Conservation (phyloP, 768 basidiomycete species). For the Dioszegia crocea region DNA sequence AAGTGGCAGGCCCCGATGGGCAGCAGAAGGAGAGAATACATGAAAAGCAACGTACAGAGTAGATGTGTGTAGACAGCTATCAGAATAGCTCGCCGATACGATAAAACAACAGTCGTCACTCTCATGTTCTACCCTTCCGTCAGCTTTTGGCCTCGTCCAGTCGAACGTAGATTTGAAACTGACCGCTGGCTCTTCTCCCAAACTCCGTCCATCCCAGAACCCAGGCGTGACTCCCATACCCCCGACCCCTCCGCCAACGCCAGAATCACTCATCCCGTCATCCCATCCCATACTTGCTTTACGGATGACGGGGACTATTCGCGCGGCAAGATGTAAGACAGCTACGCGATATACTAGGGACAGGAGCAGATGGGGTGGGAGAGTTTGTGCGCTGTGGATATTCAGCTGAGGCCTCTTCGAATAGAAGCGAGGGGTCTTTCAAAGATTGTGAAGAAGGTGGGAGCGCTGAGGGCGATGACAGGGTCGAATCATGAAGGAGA, state of each 20-base stretch:
- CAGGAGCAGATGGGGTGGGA: constrained; percentile 45
- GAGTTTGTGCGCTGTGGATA: constrained; percentile 22
- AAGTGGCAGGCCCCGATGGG: too few species aligned
- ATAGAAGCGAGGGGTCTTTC: too few species aligned
- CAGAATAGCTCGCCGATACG: constrained; percentile 48
- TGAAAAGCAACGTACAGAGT: constrained; percentile 40
- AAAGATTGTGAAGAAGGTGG: too few species aligned
- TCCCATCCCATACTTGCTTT: constrained; percentile 44
- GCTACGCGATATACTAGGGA: constrained; percentile 49
- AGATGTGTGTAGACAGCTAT: constrained; percentile 51
- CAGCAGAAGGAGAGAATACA: neutral
- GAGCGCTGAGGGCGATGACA: too few species aligned
- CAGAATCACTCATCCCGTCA: constrained; percentile 26
- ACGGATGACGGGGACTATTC: constrained; percentile 49
- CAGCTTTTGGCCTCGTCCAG: neutral
- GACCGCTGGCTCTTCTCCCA: constrained; percentile 46
- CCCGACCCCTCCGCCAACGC: neutral
- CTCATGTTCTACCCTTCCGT: constrained; percentile 38
- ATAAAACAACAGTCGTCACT: constrained; percentile 47
- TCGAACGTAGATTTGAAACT: constrained; percentile 3
- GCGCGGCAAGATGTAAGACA: constrained; percentile 46
- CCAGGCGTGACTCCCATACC: constrained; percentile 13
- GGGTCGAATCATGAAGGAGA: neutral
- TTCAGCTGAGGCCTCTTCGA: neutral
- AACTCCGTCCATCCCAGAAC: constrained; percentile 46